A percentile compares a stretch with the other conserved stretches of the same genome.
These are phyloP conservation scores for Castanospermum australe DNA, from an alignment of 306 rosid species.

Conservation along the genomic window DNA sequence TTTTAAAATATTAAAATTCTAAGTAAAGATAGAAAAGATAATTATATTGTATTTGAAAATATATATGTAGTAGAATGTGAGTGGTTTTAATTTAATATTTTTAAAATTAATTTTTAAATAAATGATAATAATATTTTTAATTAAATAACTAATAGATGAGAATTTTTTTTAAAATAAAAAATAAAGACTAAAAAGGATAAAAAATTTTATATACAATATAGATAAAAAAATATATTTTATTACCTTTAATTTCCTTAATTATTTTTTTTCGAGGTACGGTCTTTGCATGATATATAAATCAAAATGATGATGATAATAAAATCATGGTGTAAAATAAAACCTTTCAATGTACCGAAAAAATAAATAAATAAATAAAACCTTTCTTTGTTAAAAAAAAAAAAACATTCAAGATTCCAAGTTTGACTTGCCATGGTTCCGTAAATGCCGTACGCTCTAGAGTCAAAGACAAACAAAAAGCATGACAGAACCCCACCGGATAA, in stretches of 20 bases:
- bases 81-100: too few species aligned
- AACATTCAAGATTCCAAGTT: slow-evolving; percentile 13
- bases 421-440: slow-evolving; percentile 40
- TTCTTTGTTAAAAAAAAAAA: too few species aligned
- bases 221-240: neutral
- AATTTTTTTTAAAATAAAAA: neutral
- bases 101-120: too few species aligned
- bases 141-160: too few species aligned
- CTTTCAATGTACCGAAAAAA: too few species aligned
- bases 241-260: neutral
- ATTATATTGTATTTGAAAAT: too few species aligned
- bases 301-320: neutral
- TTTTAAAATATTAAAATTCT: too few species aligned
- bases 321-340: neutral
- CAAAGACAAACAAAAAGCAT: neutral
- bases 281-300: neutral
- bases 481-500: neutral
- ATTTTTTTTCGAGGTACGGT: neutral
- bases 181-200: neutral
- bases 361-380: neutral
- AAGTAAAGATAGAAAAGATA: too few species aligned
- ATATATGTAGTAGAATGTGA: too few species aligned
- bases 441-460: slow-evolving; percentile 37
- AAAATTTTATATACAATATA: too few species aligned
- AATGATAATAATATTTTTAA: too few species aligned